These are phyloP conservation scores for Umbilicaria muhlenbergii DNA, from an alignment of 495 filamentous ascomycete genomes.

Conservation along the genomic window DNA sequence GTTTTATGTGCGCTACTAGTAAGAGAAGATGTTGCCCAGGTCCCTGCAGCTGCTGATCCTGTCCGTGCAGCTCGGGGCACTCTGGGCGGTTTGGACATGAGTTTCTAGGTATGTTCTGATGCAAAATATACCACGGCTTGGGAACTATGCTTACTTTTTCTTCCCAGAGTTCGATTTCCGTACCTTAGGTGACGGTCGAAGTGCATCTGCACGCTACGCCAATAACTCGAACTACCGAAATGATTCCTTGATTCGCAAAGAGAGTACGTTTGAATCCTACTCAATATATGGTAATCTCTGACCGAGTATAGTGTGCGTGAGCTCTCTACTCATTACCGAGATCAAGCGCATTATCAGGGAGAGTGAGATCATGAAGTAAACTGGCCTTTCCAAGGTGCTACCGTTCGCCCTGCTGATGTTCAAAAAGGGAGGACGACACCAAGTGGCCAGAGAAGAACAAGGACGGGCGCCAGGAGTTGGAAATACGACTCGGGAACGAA, in stretches of 20 bases:
- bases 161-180: slow-evolving; percentile 87
- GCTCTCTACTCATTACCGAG: slow-evolving; percentile 78
- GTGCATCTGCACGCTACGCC: slow-evolving; percentile 88
- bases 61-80: slow-evolving; percentile 67
- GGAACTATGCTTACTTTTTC: slow-evolving; percentile 16
- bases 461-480: slow-evolving; percentile 92
- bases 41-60: slow-evolving; percentile 33
- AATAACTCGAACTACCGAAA: slow-evolving; percentile 99
- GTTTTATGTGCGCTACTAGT: slow-evolving; percentile 98
- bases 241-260: slow-evolving; percentile 97
- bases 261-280: slow-evolving; percentile 51
- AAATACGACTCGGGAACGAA: slow-evolving; percentile 86
- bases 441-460: slow-evolving; percentile 99
- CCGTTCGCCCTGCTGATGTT: slow-evolving; percentile 13
- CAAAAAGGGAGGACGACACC: slow-evolving; percentile 79
- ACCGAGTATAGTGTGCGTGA: slow-evolving; percentile 73
- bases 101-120: slow-evolving; percentile 60
- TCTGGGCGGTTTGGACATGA: slow-evolving; percentile 97
- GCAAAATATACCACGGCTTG: neutral
- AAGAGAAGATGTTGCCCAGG: slow-evolving; percentile 27
- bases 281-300: neutral
- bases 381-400: neutral
- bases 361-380: slow-evolving; percentile 95
- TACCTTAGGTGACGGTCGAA: slow-evolving; percentile 82
- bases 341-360: slow-evolving; percentile 96